Base-by-base conservation (phyloP, 306 rosid species). In the Sphenostylis stenocarpa region DNA sequence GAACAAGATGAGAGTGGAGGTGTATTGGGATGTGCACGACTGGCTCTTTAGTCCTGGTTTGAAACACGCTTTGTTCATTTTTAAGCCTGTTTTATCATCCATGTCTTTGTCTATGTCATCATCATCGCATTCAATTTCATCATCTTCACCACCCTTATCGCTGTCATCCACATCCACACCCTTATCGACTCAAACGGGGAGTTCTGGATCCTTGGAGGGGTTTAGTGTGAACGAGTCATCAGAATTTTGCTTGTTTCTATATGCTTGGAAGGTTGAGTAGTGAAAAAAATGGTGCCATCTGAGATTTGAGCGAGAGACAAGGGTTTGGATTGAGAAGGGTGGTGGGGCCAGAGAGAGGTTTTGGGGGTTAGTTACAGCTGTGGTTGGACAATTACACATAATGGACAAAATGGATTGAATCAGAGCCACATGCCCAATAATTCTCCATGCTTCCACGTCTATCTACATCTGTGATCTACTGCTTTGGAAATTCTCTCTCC, bases 11-110 rank as follows among this genome's bases (percentile, higher is more conserved):
- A 87, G 90, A 70, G 79, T 91, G 47, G 95, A 90, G 69, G 96
- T 94, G 1, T 90, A 77, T 70, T 94, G 96, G 97, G 98, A 94
- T 84, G 97, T 94, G 65, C 98, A 94, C 81, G 97, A 94, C 15
- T 94, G 98, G 98, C 85, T 94, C 7, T 94, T 94, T 45, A 74
- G 86, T 80, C 83, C 96, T 17, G 96, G 97, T 80, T 76, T 89
- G 6, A 90, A 94, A 69, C 91, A 90, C 24, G 98, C 96, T 15
- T 78, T 88, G 53, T 94, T 92, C 73, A 89, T 94, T 64, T 90
- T 94, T 66, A 92, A 83, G 79, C 98, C 97, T 55, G 77, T 87
- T 48, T 72, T 81, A 12, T 58, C 83, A 15, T 41, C 39, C 2
- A 7, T 77, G 7, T 23, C 91, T 15, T 0, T 84, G 41, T 64